Base-by-base conservation (phyloP, 2,329 filamentous ascomycete species). In the Juglanconis oblonga region DNA sequence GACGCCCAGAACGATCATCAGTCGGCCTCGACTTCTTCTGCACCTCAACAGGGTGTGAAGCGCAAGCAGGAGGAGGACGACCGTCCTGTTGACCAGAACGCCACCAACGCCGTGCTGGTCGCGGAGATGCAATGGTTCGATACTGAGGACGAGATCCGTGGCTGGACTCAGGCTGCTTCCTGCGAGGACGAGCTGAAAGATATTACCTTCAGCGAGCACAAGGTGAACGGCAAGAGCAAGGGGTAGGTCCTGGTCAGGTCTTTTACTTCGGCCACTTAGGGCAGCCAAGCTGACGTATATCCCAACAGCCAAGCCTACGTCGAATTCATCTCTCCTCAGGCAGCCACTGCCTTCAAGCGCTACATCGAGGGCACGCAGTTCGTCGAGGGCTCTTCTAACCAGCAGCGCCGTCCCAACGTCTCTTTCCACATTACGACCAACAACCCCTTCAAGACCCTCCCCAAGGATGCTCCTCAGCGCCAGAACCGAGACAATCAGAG, bases 201-300 rank as follows among this genome's bases (percentile, higher is more conserved):
- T 63, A 86, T 99, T 55, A 97, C 93, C 0, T 99, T 98, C 73
- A 97, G 92, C 69, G 95, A 99, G 73, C 95, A 98, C 76, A 99
- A 99, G 73, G 93, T 98, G 52, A 99, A 99, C 67, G 95, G 95
- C 67, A 99, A 99, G 78, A 97, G 92, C 76, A 97, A 98, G 79
- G 94, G 95, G 93, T 96, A 81, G 65, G 87, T 75, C 32, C 11
- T 40, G 17, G 9, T 6, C 45, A 14, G 17, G 13, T 17, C 5
- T 45, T 49, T 58, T 66, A 65, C 24, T 31, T n/a, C 45, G 10
- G 29, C 11, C 8, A 14, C 31, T 36, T 10, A 5, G 10, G n/a
- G 2, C 24, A 9, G 33, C 6, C 24, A 13, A 35, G n/a, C 38
- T 58, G 51, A 52, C 47, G n/a, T 24, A 14, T 36, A 68, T 64